Percentiles rank a stretch among this genome's conserved stretches.
These are phyloP conservation scores for Ceratobasidium sp. DNA, from an alignment of 1,284 basidiomycete genomes.

Conservation along the genomic window DNA sequence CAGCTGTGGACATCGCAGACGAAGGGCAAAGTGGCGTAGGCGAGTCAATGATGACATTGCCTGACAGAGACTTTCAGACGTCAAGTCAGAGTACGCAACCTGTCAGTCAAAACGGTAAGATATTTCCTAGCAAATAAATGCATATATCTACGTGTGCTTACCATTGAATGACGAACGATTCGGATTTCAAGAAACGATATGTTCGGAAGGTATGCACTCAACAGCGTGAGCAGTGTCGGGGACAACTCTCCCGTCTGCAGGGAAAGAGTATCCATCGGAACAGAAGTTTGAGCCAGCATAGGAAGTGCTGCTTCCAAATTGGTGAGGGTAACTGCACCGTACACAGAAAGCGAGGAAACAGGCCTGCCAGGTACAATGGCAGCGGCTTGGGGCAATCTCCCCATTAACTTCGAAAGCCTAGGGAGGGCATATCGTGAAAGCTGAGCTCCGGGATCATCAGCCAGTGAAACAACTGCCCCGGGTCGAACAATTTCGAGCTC, in stretches of 20 bases:
- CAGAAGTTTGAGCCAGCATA: constrained; percentile 9
- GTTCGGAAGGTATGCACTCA: constrained; percentile 15
- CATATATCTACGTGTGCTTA: neutral
- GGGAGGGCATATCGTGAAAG: constrained; percentile 11
- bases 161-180: constrained; percentile 27
- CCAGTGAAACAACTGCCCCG: neutral
- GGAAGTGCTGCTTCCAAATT: constrained; percentile 24
- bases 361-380: constrained; percentile 17
- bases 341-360: constrained; percentile 6
- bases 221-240: neutral
- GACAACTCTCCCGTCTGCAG: constrained; percentile 24
- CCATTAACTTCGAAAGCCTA: constrained; percentile 14
- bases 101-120: neutral
- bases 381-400: constrained; percentile 16
- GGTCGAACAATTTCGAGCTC: constrained; percentile 19
- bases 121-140: neutral
- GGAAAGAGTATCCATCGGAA: neutral
- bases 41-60: constrained; percentile 23
- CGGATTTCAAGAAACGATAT: constrained; percentile 21
- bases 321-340: constrained; percentile 22
- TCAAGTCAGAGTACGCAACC: constrained; percentile 29
- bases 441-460: neutral
- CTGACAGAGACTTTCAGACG: constrained; percentile 29
- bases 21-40: constrained; percentile 10
- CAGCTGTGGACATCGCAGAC: constrained; percentile 15